These are phyloP conservation scores for Hyphopichia wangnamkhiaoensis DNA, from an alignment of 1,139 yeast genomes.

Conservation along the genomic window DNA sequence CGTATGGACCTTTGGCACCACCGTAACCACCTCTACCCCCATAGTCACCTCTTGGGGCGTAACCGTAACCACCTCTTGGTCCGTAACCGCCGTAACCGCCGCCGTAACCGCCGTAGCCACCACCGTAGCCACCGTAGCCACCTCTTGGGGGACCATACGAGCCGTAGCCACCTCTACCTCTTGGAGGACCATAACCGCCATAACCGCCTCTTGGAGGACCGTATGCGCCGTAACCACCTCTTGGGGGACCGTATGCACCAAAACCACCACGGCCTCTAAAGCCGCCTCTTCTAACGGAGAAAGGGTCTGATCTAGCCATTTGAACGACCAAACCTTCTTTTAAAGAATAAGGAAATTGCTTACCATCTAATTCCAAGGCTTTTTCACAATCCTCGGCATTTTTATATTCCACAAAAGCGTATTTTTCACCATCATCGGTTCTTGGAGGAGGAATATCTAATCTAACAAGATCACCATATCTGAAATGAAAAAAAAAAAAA, in stretches of 20 bases:
- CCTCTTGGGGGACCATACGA: constrained; percentile 13
- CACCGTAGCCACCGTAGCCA: constrained; percentile 19
- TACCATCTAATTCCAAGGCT: constrained; percentile 56
- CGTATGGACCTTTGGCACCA: constrained; percentile 3
- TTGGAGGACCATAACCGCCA: constrained; percentile 17
- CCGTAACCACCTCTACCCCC: constrained; percentile 7
- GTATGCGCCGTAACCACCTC: constrained; percentile 24
- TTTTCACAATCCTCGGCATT: constrained; percentile 61
- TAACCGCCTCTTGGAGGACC: constrained; percentile 13
- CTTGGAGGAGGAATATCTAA: constrained; percentile 74
- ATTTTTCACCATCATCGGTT: constrained; percentile 62
- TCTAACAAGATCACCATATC: constrained; percentile 65
- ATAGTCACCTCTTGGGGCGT: constrained; percentile 13
- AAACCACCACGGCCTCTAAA: constrained; percentile 28
- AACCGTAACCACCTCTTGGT: constrained; percentile 15
- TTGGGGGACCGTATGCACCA: constrained; percentile 13
- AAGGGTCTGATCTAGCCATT: constrained; percentile 60
- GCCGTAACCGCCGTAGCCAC: constrained; percentile 18
- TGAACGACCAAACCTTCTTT: constrained; percentile 52
- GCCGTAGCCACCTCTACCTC: constrained; percentile 20
- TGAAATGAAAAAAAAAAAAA: constrained; percentile 16
- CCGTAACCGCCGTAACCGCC: constrained; percentile 18
- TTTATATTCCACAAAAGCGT: constrained; percentile 73
- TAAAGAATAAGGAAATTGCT: constrained; percentile 39
- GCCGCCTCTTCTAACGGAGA: constrained; percentile 37